Percentiles rank a stretch among this genome's conserved stretches.
phyloP scores from a whole-genome alignment of 768 basidiomycete genomes.

The Cystobasidium ongulense region DNA sequence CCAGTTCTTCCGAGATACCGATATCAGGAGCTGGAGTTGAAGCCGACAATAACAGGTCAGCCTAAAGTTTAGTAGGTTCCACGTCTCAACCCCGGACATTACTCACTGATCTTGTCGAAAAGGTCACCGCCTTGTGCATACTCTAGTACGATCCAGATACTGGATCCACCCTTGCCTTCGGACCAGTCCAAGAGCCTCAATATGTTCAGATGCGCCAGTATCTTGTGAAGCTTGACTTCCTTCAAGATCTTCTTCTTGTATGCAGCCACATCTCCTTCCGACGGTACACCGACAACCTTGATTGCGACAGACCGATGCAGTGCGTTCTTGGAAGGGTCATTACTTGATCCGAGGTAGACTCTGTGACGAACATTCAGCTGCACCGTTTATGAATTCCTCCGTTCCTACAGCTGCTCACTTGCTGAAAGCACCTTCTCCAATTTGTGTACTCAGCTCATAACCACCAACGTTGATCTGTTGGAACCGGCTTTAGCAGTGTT shows the following conservation, averaged over 20 bases:
- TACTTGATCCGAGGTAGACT: constrained; percentile 36
- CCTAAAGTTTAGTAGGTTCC: neutral
- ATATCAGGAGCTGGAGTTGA: constrained; percentile 66
- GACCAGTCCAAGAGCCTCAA: constrained; percentile 56
- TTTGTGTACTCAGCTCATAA: neutral
- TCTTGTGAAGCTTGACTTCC: constrained; percentile 80
- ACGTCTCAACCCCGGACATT: too few relatives aligned
- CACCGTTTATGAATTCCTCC: neutral
- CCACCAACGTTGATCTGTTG: constrained; percentile 21
- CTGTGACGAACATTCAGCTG: neutral
- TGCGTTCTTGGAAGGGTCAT: constrained; percentile 9
- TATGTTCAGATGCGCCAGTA: constrained; percentile 67
- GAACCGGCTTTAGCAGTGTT: neutral
- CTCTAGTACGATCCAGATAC: constrained; percentile 80
- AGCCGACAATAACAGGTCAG: neutral
- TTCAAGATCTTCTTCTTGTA: constrained; percentile 65
- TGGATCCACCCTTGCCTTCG: neutral
- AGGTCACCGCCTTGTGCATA: constrained; percentile 81
- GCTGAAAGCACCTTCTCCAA: constrained; percentile 34
- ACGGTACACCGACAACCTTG: constrained; percentile 37
- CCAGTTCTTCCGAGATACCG: constrained; percentile 74
- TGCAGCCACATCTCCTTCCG: neutral
- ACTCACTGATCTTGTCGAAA: constrained; percentile 94
- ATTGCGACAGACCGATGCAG: constrained; percentile 36
- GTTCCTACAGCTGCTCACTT: neutral